phyloP scores from a whole-genome alignment of 139 green algal genomes.

The Bryopsis sp. region DNA sequence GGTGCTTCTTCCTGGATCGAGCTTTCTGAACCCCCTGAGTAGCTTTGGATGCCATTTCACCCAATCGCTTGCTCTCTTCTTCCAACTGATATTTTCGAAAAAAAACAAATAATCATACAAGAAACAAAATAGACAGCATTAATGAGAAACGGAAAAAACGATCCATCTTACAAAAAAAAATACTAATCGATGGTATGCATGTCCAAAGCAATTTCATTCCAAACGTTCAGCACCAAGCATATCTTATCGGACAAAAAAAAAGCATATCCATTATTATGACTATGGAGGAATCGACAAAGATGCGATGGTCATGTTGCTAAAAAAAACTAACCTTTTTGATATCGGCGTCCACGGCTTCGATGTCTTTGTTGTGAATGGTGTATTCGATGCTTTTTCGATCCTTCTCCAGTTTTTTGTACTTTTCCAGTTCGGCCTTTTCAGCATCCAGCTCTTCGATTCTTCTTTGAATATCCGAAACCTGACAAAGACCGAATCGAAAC shows the following conservation, averaged over 20 bases:
- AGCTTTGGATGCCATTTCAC: constrained; percentile 21
- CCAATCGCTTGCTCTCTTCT: constrained; percentile 21
- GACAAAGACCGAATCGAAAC: constrained; percentile 25
- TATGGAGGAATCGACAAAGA: no score
- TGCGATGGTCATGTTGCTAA: no score
- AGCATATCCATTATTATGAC: no score
- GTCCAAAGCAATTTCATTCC: no score
- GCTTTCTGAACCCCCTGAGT: not conserved
- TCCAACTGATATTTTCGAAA: no score
- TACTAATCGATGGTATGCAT: no score
- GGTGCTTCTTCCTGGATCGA: not conserved
- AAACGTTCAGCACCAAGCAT: no score
- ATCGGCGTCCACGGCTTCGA: constrained; percentile 43
- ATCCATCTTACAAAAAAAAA: no score
- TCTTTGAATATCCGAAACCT: constrained; percentile 53
- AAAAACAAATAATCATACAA: no score
- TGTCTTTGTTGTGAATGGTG: constrained; percentile 80
- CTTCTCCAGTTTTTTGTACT: constrained; percentile 78
- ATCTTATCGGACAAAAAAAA: no score
- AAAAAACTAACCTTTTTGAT: constrained; percentile 48
- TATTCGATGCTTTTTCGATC: constrained; percentile 78
- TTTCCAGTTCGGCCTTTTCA: constrained; percentile 77
- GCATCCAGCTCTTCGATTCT: constrained; percentile 64
- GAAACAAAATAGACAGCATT: no score
- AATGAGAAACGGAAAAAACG: not conserved